Evolutionary conservation across 2,329 filamentous ascomycete genomes (phyloP).

Genomic region (Venturia oleaginea): DNA sequence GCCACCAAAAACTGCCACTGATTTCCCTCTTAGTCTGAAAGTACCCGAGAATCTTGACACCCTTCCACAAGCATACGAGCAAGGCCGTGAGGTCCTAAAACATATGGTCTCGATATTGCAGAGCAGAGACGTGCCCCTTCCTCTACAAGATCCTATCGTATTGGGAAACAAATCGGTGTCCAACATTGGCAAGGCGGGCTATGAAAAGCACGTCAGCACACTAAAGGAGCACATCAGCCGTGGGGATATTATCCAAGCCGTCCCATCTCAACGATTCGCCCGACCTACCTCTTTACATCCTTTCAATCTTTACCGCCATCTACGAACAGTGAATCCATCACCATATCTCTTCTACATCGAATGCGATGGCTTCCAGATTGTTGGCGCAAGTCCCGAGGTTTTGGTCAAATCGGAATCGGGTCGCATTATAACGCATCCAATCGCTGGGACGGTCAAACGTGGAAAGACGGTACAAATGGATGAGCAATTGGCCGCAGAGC

Average conservation of each 20-base stretch:
- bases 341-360: constrained; percentile 96
- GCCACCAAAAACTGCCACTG: constrained; percentile 25
- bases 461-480: constrained; percentile 77
- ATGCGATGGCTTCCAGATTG: constrained; percentile 85
- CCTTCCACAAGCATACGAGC: constrained; percentile 60
- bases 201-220: constrained; percentile 76
- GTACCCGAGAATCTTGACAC: constrained; percentile 36
- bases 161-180: constrained; percentile 74
- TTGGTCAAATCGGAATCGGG: constrained; percentile 84
- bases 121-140: constrained; percentile 65
- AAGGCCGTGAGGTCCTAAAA: constrained; percentile 55
- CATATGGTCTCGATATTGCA: constrained; percentile 63
- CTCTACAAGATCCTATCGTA: constrained; percentile 63
- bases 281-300: constrained; percentile 85
- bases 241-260: constrained; percentile 95
- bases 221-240: constrained; percentile 85
- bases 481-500: constrained; percentile 64
- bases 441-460: constrained; percentile 88
- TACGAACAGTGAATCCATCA: constrained; percentile 94
- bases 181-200: constrained; percentile 82
- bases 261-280: constrained; percentile 87
- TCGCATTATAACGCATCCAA: constrained; percentile 85
- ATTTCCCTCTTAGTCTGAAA: neutral
- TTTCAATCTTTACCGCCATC: constrained; percentile 94
- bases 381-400: constrained; percentile 89